phyloP scores from a whole-genome alignment of 2,329 filamentous ascomycete species.

The Phoma herbarum region DNA sequence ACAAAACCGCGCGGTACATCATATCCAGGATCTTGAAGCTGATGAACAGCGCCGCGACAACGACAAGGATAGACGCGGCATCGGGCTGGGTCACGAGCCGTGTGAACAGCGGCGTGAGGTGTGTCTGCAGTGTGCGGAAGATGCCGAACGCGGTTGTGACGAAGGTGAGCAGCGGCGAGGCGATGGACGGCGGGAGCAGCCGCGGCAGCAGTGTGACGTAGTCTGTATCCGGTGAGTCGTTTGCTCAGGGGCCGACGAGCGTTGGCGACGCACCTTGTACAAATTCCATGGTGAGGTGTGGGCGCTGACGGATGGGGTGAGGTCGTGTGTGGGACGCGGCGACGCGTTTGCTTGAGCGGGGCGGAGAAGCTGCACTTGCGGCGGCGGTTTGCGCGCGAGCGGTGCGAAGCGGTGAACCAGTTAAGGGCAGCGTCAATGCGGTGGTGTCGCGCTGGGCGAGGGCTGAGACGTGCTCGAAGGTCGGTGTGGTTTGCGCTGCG shows the following conservation, averaged over 20 bases:
- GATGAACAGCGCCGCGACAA: constrained; percentile 70
- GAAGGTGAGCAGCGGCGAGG: constrained; percentile 41
- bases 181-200: constrained; percentile 45
- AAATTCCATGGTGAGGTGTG: constrained; percentile 41
- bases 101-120: constrained; percentile 43
- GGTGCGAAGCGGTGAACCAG: constrained; percentile 21
- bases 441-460: constrained; percentile 8
- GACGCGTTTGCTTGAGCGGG: constrained; percentile 28
- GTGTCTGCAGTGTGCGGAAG: constrained; percentile 38
- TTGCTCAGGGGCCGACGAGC: neutral
- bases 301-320: constrained; percentile 11
- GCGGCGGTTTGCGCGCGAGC: constrained; percentile 14
- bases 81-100: constrained; percentile 51
- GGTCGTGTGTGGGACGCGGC: constrained; percentile 24
- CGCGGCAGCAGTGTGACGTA: constrained; percentile 42
- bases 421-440: constrained; percentile 13
- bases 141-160: constrained; percentile 42
- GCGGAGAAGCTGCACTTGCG: constrained; percentile 6
- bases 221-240: constrained; percentile 39
- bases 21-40: constrained; percentile 72
- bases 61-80: constrained; percentile 62
- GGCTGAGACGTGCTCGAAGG: constrained; percentile 16
- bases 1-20: constrained; percentile 76
- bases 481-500: constrained; percentile 18
- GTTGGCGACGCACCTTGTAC: constrained; percentile 35